Evolutionary conservation across 1,284 basidiomycete genomes (phyloP).

Genomic region (Cystobasidiaceae sp.): DNA sequence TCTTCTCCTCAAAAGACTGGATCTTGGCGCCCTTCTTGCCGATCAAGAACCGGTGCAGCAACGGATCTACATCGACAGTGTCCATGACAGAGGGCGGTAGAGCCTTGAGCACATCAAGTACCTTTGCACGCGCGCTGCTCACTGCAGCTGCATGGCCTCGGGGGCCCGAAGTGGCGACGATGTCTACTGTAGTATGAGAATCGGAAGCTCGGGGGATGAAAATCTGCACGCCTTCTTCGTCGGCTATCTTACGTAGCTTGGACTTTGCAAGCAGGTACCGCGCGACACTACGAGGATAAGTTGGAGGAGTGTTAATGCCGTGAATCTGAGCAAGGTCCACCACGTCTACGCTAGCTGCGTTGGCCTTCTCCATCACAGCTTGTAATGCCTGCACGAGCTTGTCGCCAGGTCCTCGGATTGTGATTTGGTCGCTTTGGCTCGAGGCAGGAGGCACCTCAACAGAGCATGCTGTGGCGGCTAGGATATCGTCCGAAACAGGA

Average conservation of each 20-base stretch:
- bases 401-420: constrained; percentile 73
- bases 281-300: constrained; percentile 59
- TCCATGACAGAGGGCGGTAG: constrained; percentile 67
- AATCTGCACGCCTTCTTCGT: constrained; percentile 54
- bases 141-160: constrained; percentile 55
- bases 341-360: constrained; percentile 51
- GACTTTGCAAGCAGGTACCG: constrained; percentile 67
- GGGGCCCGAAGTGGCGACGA: constrained; percentile 61
- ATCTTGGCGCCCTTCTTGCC: constrained; percentile 79
- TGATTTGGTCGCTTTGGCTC: constrained; percentile 70
- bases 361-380: constrained; percentile 55
- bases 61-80: constrained; percentile 68
- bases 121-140: constrained; percentile 48
- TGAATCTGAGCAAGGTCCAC: constrained; percentile 51
- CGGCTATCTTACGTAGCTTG: constrained; percentile 29
- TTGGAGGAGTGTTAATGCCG: constrained; percentile 53
- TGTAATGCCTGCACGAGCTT: constrained; percentile 70
- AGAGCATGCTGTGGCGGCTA: constrained; percentile 73
- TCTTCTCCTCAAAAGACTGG: constrained; percentile 68
- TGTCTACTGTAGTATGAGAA: constrained; percentile 63
- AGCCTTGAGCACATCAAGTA: constrained; percentile 64
- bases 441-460: constrained; percentile 70
- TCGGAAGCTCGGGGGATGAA: constrained; percentile 56
- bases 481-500: constrained; percentile 69
- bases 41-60: constrained; percentile 72